Conservation (phyloP, 2,329 filamentous ascomycete genomes). For the Pestalotiopsis sp. region DNA sequence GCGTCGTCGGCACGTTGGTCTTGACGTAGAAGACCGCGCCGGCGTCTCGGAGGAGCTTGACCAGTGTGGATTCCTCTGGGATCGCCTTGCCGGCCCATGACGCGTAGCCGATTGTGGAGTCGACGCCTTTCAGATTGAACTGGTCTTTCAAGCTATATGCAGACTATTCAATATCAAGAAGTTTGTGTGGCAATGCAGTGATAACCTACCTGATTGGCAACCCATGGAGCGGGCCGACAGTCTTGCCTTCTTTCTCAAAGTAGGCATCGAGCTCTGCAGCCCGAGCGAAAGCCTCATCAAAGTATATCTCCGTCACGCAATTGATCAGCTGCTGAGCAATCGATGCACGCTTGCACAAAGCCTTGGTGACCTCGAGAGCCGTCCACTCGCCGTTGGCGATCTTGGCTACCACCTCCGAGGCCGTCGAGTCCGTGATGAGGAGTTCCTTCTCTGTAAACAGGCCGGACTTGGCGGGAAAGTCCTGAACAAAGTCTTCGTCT, state of each 20-base stretch:
- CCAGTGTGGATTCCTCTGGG: slow-evolving; percentile 33
- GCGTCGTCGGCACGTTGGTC: slow-evolving; percentile 58
- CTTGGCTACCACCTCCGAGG: slow-evolving; percentile 17
- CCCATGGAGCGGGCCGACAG: slow-evolving; percentile 50
- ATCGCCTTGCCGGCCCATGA: slow-evolving; percentile 37
- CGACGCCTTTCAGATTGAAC: slow-evolving; percentile 28
- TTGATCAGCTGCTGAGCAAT: slow-evolving; percentile 11
- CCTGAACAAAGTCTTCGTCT: slow-evolving; percentile 18
- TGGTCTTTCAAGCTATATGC: slow-evolving; percentile 16
- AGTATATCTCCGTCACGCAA: slow-evolving; percentile 32
- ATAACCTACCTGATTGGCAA: slow-evolving; percentile 19
- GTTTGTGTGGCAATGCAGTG: no score
- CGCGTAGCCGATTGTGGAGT: slow-evolving; percentile 37
- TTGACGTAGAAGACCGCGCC: slow-evolving; percentile 44
- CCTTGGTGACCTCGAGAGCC: slow-evolving; percentile 8
- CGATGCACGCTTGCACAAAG: slow-evolving; percentile 2
- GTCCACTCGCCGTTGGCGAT: slow-evolving; percentile 16
- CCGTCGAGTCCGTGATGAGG: slow-evolving; percentile 16
- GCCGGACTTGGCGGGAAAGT: slow-evolving; percentile 16
- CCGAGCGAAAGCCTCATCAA: slow-evolving; percentile 38
- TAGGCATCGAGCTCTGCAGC: slow-evolving; percentile 44
- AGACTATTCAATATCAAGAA: background rate
- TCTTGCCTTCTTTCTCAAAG: slow-evolving; percentile 32
- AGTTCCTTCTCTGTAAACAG: slow-evolving; percentile 19
- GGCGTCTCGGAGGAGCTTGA: slow-evolving; percentile 31